Evolutionary conservation across 2,329 filamentous ascomycete genomes (phyloP).

Genomic region (Lecanoromycetidae sp.): DNA sequence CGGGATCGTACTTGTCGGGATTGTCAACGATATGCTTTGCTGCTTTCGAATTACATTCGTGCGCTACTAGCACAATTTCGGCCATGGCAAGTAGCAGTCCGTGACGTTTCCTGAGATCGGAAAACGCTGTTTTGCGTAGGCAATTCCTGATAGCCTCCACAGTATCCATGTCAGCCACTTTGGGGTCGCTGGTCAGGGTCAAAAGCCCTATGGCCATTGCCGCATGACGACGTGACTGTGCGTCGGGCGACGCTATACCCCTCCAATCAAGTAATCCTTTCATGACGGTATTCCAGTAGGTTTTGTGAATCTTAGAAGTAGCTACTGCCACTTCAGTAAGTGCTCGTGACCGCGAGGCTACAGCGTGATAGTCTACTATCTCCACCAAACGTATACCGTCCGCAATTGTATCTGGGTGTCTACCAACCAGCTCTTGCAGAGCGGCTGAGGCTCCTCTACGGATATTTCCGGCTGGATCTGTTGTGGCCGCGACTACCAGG

Average conservation of each 20-base stretch:
- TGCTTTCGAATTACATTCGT: neutral
- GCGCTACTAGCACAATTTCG: neutral
- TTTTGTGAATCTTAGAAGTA: slow-evolving; percentile 51
- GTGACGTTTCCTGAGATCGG: neutral
- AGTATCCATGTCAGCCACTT: neutral
- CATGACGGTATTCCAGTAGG: slow-evolving; percentile 58
- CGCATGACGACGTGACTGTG: slow-evolving; percentile 58
- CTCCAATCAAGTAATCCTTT: slow-evolving; percentile 70
- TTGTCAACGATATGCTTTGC: too few relatives aligned
- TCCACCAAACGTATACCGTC: slow-evolving; percentile 81
- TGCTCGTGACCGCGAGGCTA: slow-evolving; percentile 74
- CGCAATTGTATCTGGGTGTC: slow-evolving; percentile 73
- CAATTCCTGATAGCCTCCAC: neutral
- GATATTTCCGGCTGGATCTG: slow-evolving; percentile 89
- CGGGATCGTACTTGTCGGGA: too few relatives aligned
- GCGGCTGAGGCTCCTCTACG: slow-evolving; percentile 84
- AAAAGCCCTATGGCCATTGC: slow-evolving; percentile 54
- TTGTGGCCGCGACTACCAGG: slow-evolving; percentile 65
- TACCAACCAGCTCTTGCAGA: slow-evolving; percentile 82
- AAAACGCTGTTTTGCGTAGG: neutral
- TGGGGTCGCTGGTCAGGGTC: neutral
- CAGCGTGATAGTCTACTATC: slow-evolving; percentile 81
- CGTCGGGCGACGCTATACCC: slow-evolving; percentile 71
- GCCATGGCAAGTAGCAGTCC: slow-evolving; percentile 12
- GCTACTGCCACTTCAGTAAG: slow-evolving; percentile 63